These are phyloP conservation scores for Pontederia crassipes DNA, from an alignment of 176 grass and related monocot species.

Conservation along the genomic window DNA sequence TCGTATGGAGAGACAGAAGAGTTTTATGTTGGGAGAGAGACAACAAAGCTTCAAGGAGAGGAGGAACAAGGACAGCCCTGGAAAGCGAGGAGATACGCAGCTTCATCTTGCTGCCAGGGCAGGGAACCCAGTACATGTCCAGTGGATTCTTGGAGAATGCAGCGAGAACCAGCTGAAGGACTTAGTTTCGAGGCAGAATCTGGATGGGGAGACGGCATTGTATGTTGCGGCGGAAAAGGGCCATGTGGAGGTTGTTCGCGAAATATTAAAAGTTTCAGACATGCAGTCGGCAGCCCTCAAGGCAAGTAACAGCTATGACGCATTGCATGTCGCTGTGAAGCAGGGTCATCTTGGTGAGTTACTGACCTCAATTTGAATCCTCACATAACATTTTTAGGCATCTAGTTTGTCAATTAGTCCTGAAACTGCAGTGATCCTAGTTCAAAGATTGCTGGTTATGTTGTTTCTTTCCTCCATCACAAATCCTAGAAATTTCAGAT, in stretches of 20 bases:
- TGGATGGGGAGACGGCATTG: constrained; percentile 4
- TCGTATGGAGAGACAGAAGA: neutral
- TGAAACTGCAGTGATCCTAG: too few relatives aligned
- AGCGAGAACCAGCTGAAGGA: neutral
- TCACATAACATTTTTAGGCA: neutral
- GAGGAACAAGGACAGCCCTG: constrained; percentile 4
- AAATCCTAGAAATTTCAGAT: too few relatives aligned
- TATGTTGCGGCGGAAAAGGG: constrained; percentile 3
- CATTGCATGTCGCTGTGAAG: constrained; percentile 7
- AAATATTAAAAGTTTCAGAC: constrained; percentile 8
- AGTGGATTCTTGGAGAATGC: constrained; percentile 2
- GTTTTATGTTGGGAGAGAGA: neutral
- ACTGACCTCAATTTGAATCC: neutral
- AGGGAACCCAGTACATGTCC: neutral
- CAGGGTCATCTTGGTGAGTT: constrained; percentile 2
- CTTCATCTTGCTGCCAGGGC: constrained; percentile 2
- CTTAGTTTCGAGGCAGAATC: constrained; percentile 2
- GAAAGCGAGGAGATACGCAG: neutral
- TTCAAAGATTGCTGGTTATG: too few relatives aligned
- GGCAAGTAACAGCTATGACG: constrained; percentile 7
- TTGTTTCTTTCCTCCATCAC: too few relatives aligned
- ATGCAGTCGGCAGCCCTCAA: constrained; percentile 1
- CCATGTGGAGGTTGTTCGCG: neutral
- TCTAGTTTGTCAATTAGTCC: neutral
- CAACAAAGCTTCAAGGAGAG: constrained; percentile 5